These are phyloP conservation scores for Stylonectria norvegica DNA, from an alignment of 2,329 filamentous ascomycete genomes.

Conservation along the genomic window DNA sequence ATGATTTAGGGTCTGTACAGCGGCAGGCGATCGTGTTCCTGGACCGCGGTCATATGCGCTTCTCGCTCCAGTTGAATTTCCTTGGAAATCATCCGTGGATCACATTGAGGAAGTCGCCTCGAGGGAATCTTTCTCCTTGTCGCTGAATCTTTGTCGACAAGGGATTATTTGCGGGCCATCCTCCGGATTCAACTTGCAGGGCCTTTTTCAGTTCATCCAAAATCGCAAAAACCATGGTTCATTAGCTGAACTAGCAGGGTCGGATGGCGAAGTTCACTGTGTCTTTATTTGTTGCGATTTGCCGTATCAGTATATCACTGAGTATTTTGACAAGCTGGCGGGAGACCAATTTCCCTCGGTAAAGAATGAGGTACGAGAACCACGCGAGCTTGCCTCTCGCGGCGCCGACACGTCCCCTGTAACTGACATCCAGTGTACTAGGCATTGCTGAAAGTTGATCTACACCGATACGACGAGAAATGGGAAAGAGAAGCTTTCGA, in stretches of 20 bases:
- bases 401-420: no score
- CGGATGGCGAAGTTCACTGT: conserved; percentile 46
- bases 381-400: no score
- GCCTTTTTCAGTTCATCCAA: conserved; percentile 48
- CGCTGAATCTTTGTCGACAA: conserved; percentile 52
- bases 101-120: conserved; percentile 55
- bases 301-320: conserved; percentile 60
- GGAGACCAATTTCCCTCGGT: conserved; percentile 47
- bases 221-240: conserved; percentile 45
- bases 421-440: conserved; percentile 3
- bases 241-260: conserved; percentile 41
- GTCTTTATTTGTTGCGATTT: conserved; percentile 62
- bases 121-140: conserved; percentile 49
- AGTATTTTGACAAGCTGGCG: conserved; percentile 57
- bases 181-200: conserved; percentile 56
- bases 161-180: conserved; percentile 60
- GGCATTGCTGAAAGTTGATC: conserved; percentile 24
- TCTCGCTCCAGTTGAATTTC: conserved; percentile 51
- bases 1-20: conserved; percentile 50
- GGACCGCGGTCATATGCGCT: conserved; percentile 54
- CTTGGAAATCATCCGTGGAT: conserved; percentile 56
- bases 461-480: conserved; percentile 26
- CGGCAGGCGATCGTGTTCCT: conserved; percentile 54
- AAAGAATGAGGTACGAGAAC: conserved; percentile 36
- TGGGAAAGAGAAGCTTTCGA: conserved; percentile 22